Conservation (phyloP, 2,329 filamentous ascomycete species). For the Sporothrix pallida region DNA sequence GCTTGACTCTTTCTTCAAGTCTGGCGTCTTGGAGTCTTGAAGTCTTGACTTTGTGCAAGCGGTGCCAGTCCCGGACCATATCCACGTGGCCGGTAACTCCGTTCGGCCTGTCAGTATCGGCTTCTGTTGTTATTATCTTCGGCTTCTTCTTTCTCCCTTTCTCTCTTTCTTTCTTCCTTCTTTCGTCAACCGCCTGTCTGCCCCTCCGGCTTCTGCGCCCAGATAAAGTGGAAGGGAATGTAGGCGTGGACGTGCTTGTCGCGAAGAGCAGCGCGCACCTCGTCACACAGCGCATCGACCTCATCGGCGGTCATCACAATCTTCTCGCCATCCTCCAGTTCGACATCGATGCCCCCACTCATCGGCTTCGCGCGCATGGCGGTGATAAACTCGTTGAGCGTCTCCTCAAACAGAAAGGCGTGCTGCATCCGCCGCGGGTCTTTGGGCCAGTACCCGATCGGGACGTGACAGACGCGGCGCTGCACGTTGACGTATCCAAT, state of each 20-base stretch:
- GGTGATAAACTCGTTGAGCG: constrained; percentile 49
- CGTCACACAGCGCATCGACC: constrained; percentile 45
- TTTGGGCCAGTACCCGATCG: constrained; percentile 45
- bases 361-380: constrained; percentile 52
- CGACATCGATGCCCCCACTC: constrained; percentile 46
- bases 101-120: too few species aligned
- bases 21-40: too few species aligned
- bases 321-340: constrained; percentile 42
- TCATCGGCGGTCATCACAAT: constrained; percentile 36
- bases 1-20: too few species aligned
- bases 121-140: too few species aligned
- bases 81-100: background rate
- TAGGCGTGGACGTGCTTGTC: constrained; percentile 50
- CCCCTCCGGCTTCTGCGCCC: constrained; percentile 53
- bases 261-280: constrained; percentile 44
- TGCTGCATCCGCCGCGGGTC: constrained; percentile 42
- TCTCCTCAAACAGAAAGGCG: constrained; percentile 49
- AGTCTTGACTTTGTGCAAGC: background rate
- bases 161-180: background rate
- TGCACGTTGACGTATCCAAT: constrained; percentile 46
- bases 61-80: too few species aligned
- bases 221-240: constrained; percentile 51
- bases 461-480: constrained; percentile 43
- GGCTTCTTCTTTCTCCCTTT: too few species aligned
- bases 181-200: constrained; percentile 31